Conservation (phyloP, 345 rosid genomes). For the Schrenkiella parvula region DNA sequence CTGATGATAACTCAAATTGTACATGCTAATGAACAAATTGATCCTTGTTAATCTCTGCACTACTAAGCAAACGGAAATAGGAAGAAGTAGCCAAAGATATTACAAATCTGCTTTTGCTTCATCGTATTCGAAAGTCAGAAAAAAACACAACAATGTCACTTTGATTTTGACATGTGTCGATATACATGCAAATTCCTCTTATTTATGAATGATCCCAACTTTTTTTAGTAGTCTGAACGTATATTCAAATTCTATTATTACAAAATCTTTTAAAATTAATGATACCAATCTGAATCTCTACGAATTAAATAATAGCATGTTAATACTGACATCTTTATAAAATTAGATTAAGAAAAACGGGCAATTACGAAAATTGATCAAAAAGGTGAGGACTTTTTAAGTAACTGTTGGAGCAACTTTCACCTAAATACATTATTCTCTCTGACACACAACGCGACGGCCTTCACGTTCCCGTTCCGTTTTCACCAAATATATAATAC, state of each 20-base stretch:
- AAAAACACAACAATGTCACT: neutral
- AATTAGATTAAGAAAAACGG: neutral
- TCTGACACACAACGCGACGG: neutral
- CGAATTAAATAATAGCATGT: neutral
- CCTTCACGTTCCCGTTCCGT: neutral
- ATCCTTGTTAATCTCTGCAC: neutral
- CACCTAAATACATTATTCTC: neutral
- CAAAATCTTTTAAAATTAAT: neutral
- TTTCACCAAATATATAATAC: neutral
- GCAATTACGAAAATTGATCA: neutral
- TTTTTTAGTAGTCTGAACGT: neutral
- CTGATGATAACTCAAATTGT: too few relatives aligned
- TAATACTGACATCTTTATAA: neutral
- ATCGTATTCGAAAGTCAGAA: neutral
- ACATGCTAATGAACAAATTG: neutral
- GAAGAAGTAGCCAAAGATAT: neutral
- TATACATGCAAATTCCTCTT: neutral
- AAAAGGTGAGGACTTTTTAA: neutral
- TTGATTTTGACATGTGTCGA: conserved; percentile 9
- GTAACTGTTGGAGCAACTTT: neutral
- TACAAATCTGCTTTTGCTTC: neutral
- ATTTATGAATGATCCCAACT: neutral
- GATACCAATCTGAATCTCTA: neutral
- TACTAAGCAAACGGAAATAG: neutral
- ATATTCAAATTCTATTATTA: neutral